These are phyloP conservation scores for Chlorophyllum brunneum DNA, from an alignment of 768 basidiomycete genomes.

Conservation along the genomic window DNA sequence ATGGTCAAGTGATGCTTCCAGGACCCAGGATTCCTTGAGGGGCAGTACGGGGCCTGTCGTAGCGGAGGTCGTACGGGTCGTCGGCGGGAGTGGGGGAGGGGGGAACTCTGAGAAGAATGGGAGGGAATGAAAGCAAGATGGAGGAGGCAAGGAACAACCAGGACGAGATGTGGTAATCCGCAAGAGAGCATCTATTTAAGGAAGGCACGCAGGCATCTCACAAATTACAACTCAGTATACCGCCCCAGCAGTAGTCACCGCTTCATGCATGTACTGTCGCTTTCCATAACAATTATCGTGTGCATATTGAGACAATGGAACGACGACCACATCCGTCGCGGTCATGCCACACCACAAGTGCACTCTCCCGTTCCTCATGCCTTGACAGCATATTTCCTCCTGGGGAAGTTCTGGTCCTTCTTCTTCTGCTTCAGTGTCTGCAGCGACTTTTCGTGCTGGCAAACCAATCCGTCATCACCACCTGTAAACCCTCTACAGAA, in stretches of 20 bases:
- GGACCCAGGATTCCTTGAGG: background rate
- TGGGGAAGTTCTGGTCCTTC: slow-evolving; percentile 92
- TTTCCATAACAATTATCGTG: slow-evolving; percentile 10
- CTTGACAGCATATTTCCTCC: slow-evolving; percentile 94
- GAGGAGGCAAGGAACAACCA: background rate
- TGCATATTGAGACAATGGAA: slow-evolving; percentile 20
- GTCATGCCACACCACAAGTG: slow-evolving; percentile 17
- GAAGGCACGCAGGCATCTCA: too few species aligned
- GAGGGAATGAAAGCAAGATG: background rate
- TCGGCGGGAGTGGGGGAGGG: background rate
- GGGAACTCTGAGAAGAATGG: background rate
- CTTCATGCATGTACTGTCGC: too few species aligned
- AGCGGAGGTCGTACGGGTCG: background rate
- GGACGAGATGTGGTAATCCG: background rate
- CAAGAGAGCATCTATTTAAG: too few species aligned
- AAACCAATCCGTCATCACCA: background rate
- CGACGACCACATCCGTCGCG: slow-evolving; percentile 22
- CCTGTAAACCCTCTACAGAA: background rate
- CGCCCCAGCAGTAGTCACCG: too few species aligned
- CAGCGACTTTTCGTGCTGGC: slow-evolving; percentile 73
- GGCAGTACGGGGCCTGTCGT: background rate
- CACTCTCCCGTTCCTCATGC: slow-evolving; percentile 46
- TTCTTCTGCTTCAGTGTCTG: slow-evolving; percentile 94
- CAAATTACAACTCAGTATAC: too few species aligned
- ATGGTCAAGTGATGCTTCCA: background rate